Evolutionary conservation across 2,329 filamentous ascomycete species (phyloP), one percentile per base, ranked within the genome.

Genomic region (Madurella fahalii): DNA sequence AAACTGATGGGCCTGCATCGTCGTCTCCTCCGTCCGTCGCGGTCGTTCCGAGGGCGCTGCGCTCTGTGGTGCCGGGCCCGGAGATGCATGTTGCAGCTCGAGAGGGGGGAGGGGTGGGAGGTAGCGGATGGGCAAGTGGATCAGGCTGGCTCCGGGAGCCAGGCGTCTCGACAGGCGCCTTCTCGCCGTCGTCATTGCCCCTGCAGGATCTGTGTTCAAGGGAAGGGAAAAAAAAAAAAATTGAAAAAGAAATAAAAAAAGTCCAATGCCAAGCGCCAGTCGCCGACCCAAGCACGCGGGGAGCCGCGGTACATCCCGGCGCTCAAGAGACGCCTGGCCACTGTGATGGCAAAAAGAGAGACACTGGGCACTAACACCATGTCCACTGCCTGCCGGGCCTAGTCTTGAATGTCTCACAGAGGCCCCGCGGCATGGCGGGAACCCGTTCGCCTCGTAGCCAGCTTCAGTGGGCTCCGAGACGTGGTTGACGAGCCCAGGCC

Each of bases 121-220:
- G 7, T 3, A 25, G 25, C 25, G 3, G 25, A 25, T 25, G 25
- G 25, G 25, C 3, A 25, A 7, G 25, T 25, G 25, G 25, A 25
- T 25, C 9, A 37, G 43, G 16, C 18, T 9, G 30, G 37, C 34
- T 16, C 17, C 31, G 2, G 40, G 50, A 47, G 47, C 25, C 25
- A 25, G 25, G 25, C 25, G 40, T 56, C 45, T 49, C 45, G 44
- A 37, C 43, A 47, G n/a, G 46, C 54, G 45, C 54, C 45, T 52
- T 55, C 49, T 43, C 39, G 4, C 25, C 25, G 46, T 53, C 54
- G 40, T 47, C 50, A 57, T 50, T 37, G 43, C 31, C 44, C 47
- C 17, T 57, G 50, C 54, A 57, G 54, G 50, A 57, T 57, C 54
- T 34, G 4, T 53, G 54, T 40, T 53, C 46, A 30, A 50, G n/a